Conservation (phyloP, 495 filamentous ascomycete species). For the Daldinia bambusicola region DNA sequence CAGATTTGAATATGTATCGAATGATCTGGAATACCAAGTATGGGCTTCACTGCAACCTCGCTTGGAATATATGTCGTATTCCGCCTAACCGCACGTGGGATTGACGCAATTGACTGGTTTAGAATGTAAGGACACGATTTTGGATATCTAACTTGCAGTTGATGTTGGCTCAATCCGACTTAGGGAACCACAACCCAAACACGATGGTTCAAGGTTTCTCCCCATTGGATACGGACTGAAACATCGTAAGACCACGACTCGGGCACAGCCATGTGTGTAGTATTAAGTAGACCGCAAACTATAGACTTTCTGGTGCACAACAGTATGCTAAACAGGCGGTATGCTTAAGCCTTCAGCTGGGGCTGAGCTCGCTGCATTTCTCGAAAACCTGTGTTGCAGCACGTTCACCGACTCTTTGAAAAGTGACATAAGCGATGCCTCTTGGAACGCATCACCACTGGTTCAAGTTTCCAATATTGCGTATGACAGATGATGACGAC, state of each 20-base stretch:
- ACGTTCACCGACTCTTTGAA: constrained; percentile 40
- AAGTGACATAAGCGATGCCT: constrained; percentile 38
- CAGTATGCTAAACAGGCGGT: constrained; percentile 24
- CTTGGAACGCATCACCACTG: constrained; percentile 15
- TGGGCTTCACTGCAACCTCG: background rate
- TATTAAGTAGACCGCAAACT: constrained; percentile 42
- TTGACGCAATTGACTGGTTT: background rate
- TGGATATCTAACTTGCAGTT: background rate
- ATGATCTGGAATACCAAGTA: background rate
- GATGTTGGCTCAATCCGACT: background rate
- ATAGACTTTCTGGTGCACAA: constrained; percentile 1
- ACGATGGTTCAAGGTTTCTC: too few species aligned
- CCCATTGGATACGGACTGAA: constrained; percentile 1
- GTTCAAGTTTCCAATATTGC: constrained; percentile 23
- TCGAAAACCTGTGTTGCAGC: constrained; percentile 6
- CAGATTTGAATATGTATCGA: background rate
- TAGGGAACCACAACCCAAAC: background rate
- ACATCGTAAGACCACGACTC: constrained; percentile 9
- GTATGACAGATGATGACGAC: constrained; percentile 8
- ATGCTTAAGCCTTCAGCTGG: constrained; percentile 12
- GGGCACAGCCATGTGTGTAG: constrained; percentile 24
- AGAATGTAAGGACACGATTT: background rate
- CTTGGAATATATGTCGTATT: background rate
- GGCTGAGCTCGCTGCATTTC: constrained; percentile 28
- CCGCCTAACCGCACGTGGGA: background rate